These are phyloP conservation scores for Beauveria bassiana DNA, from an alignment of 2,329 filamentous ascomycete species.

Conservation along the genomic window DNA sequence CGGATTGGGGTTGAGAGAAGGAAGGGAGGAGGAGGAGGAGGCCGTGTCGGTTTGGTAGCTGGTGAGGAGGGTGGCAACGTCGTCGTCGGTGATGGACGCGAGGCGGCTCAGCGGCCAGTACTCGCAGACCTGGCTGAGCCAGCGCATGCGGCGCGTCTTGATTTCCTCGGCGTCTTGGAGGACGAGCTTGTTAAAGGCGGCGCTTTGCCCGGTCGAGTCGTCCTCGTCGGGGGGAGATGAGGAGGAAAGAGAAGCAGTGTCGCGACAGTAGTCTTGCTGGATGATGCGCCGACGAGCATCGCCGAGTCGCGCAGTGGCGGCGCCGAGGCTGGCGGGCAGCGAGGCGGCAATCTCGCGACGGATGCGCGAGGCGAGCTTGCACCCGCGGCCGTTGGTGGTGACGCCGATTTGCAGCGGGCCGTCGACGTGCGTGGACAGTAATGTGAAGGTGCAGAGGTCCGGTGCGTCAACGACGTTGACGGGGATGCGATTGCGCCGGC, in stretches of 20 bases:
- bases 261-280: conserved; percentile 62
- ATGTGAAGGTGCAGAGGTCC: conserved; percentile 77
- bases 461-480: conserved; percentile 89
- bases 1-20: background rate
- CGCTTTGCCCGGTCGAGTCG: conserved; percentile 65
- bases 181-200: conserved; percentile 78
- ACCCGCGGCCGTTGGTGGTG: conserved; percentile 89
- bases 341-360: conserved; percentile 78
- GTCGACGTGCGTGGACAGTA: conserved; percentile 82
- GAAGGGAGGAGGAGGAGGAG: conserved; percentile 19
- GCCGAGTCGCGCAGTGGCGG: conserved; percentile 70
- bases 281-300: conserved; percentile 62
- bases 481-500: conserved; percentile 73
- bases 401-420: conserved; percentile 92
- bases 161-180: conserved; percentile 54
- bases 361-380: conserved; percentile 85
- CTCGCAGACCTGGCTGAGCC: conserved; percentile 94
- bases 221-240: conserved; percentile 34
- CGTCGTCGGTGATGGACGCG: conserved; percentile 68
- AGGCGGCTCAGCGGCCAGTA: conserved; percentile 91
- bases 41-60: conserved; percentile 48
- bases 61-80: conserved; percentile 68
- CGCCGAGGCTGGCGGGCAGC: conserved; percentile 67
- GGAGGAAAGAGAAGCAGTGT: conserved; percentile 19
- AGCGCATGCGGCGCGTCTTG: conserved; percentile 77